A percentile compares a stretch with the other conserved stretches of the same genome.
Evolutionary conservation across 352 stramenopile genomes (phyloP).

Genomic region (Phytopythium oedochilum): DNA sequence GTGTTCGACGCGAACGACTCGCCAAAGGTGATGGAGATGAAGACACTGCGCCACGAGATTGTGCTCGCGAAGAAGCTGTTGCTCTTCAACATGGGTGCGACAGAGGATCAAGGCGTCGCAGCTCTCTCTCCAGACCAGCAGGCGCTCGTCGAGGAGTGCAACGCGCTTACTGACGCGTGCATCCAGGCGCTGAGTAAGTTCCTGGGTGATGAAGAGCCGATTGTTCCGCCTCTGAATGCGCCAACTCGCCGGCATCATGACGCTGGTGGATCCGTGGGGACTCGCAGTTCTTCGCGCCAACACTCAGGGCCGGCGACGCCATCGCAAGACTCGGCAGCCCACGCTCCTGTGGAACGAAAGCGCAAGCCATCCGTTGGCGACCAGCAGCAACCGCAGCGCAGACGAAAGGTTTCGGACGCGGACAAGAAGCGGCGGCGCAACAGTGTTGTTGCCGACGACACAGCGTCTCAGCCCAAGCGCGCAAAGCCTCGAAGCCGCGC

Average conservation of each 20-base stretch:
- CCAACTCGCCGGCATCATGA: background rate
- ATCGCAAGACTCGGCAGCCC: background rate
- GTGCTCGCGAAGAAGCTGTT: conserved; percentile 39
- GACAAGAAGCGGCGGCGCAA: conserved; percentile 5
- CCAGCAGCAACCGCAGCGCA: conserved; percentile 7
- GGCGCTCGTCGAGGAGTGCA: conserved; percentile 55
- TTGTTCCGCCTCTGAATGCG: background rate
- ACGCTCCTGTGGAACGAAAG: background rate
- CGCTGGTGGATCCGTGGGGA: background rate
- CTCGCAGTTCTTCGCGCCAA: background rate
- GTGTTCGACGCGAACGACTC: conserved; percentile 42
- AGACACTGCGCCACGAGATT: conserved; percentile 68
- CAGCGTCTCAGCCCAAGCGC: background rate
- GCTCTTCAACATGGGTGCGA: conserved; percentile 23
- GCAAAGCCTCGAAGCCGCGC: conserved; percentile 1
- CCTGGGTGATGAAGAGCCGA: conserved; percentile 25
- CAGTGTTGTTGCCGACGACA: background rate
- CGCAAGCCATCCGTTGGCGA: conserved; percentile 1
- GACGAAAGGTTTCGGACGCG: background rate
- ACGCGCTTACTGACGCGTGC: conserved; percentile 55
- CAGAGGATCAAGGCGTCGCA: conserved; percentile 6
- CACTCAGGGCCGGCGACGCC: background rate
- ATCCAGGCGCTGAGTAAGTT: conserved; percentile 61
- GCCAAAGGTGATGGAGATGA: conserved; percentile 60
- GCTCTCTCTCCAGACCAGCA: conserved; percentile 26